These are phyloP conservation scores for Dimargaris xerosporica DNA, from an alignment of 192 early-diverging fungal genomes.

Conservation along the genomic window DNA sequence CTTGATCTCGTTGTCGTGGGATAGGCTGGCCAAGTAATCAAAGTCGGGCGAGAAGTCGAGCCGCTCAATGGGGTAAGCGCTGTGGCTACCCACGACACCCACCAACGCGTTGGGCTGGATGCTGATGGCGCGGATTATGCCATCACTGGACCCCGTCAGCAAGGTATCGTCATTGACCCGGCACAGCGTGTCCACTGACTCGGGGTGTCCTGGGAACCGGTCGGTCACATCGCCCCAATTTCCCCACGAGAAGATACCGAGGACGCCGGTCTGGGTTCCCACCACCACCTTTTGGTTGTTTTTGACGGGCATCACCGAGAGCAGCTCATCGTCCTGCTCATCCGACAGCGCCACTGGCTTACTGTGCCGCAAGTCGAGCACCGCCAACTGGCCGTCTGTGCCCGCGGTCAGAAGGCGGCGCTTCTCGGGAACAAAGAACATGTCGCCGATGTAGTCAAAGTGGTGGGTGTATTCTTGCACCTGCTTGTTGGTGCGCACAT, in stretches of 20 bases:
- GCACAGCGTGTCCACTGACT: conserved; percentile 71
- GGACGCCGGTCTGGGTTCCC: conserved; percentile 76
- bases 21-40: conserved; percentile 60
- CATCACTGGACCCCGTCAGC: conserved; percentile 85
- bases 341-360: conserved; percentile 76
- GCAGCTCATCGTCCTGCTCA: conserved; percentile 88
- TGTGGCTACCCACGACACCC: conserved; percentile 81
- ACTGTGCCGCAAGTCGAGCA: conserved; percentile 80
- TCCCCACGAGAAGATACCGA: conserved; percentile 79
- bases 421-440: conserved; percentile 50
- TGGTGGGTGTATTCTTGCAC: conserved; percentile 61
- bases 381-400: conserved; percentile 81
- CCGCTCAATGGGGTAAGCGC: conserved; percentile 77
- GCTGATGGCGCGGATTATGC: conserved; percentile 67
- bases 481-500: conserved; percentile 47
- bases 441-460: conserved; percentile 84
- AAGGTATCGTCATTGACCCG: conserved; percentile 73
- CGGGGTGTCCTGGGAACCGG: conserved; percentile 87
- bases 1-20: conserved; percentile 72
- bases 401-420: conserved; percentile 69
- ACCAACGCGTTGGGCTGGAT: conserved; percentile 85
- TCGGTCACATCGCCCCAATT: conserved; percentile 90
- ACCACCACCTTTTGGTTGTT: conserved; percentile 72
- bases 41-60: conserved; percentile 55
- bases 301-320: conserved; percentile 53